These are phyloP conservation scores for Penicillium mononematosum DNA, from an alignment of 495 filamentous ascomycete species.

Conservation along the genomic window DNA sequence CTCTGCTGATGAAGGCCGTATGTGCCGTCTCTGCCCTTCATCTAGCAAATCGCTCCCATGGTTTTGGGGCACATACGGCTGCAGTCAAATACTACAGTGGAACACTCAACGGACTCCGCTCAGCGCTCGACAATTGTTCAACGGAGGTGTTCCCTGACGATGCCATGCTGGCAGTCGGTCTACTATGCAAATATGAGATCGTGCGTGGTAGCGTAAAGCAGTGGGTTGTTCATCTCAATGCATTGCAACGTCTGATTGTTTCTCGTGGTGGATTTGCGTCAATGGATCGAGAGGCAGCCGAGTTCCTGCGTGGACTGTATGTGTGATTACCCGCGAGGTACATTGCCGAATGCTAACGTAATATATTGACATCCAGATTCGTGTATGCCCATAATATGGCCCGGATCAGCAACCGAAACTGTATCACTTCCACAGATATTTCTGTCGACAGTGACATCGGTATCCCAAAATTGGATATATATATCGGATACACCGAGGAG, in stretches of 20 bases:
- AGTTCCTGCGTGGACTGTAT: slow-evolving; percentile 45
- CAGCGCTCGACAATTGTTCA: slow-evolving; percentile 25
- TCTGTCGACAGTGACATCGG: slow-evolving; percentile 27
- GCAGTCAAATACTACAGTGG: slow-evolving; percentile 40
- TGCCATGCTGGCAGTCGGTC: slow-evolving; percentile 41
- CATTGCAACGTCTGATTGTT: slow-evolving; percentile 39
- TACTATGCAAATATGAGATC: slow-evolving; percentile 47
- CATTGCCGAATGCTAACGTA: background rate
- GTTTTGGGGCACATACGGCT: slow-evolving; percentile 32
- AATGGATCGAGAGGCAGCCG: slow-evolving; percentile 36
- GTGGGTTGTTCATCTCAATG: slow-evolving; percentile 44
- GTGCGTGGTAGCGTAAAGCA: slow-evolving; percentile 46
- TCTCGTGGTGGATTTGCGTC: slow-evolving; percentile 39
- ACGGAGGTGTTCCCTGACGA: slow-evolving; percentile 33
- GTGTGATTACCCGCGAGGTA: background rate
- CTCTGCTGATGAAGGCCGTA: slow-evolving; percentile 43
- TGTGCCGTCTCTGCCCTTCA: slow-evolving; percentile 47
- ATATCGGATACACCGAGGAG: slow-evolving; percentile 47
- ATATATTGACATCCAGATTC: slow-evolving; percentile 23
- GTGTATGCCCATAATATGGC: slow-evolving; percentile 44
- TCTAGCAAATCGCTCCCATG: slow-evolving; percentile 37
- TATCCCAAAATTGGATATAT: slow-evolving; percentile 41
- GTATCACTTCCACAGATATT: slow-evolving; percentile 17
- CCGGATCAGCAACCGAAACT: slow-evolving; percentile 39
- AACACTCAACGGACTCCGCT: slow-evolving; percentile 38